Percentiles rank a stretch among this genome's conserved stretches.
Evolutionary conservation across 371 early-diverging fungal genomes (phyloP).

Genomic region (Choanephora cucurbitarum): DNA sequence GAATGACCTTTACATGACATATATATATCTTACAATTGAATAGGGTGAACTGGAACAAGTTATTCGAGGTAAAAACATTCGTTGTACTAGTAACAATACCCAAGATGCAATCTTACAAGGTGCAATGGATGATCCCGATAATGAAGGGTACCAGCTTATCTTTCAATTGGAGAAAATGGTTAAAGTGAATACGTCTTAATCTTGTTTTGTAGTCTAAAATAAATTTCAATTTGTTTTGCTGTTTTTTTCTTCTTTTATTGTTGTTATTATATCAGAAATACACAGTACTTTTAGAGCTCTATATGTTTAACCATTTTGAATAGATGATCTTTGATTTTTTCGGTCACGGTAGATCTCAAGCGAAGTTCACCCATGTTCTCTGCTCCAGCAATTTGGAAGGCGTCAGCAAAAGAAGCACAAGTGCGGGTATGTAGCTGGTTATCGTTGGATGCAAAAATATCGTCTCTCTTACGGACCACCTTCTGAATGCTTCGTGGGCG

Average conservation of each 20-base stretch:
- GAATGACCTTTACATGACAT: no score
- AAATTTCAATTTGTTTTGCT: no score
- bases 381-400: constrained; percentile 21
- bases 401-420: constrained; percentile 19
- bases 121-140: constrained; percentile 41
- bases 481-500: constrained; percentile 1
- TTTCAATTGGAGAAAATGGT: constrained; percentile 31
- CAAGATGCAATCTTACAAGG: constrained; percentile 29
- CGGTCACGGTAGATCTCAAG: constrained; percentile 14
- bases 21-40: no score
- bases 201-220: no score
- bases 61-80: constrained; percentile 39
- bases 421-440: constrained; percentile 28
- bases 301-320: no score
- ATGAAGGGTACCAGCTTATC: constrained; percentile 36
- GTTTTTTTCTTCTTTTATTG: no score
- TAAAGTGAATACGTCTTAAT: not conserved
- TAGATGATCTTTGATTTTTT: constrained; percentile 9
- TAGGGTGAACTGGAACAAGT: constrained; percentile 41
- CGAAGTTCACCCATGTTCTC: constrained; percentile 22
- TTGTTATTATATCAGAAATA: no score
- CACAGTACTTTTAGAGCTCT: no score
- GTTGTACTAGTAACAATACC: constrained; percentile 28
- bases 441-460: constrained; percentile 17
- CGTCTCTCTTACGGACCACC: constrained; percentile 13